A percentile compares a stretch with the other conserved stretches of the same genome.
These are phyloP conservation scores for Juglanconis juglandina DNA, from an alignment of 2,329 filamentous ascomycete genomes.

Conservation along the genomic window DNA sequence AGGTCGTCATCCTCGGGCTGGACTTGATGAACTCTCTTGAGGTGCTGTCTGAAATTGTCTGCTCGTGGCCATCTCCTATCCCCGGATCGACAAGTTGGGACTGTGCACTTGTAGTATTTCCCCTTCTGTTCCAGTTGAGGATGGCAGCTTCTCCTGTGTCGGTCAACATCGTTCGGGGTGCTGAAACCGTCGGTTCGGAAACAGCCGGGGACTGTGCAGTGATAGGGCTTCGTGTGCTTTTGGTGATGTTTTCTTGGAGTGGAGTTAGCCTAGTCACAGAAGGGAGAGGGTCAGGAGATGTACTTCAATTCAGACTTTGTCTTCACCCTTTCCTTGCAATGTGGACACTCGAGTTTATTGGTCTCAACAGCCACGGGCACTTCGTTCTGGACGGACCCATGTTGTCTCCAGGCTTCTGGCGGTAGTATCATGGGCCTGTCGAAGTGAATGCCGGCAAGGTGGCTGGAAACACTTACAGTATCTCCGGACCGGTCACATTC, in stretches of 20 bases:
- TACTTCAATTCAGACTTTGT: conserved; percentile 57
- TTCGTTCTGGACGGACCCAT: neutral
- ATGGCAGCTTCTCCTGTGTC: conserved; percentile 74
- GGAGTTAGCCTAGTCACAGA: neutral
- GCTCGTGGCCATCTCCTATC: conserved; percentile 73
- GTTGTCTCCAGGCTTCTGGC: conserved; percentile 12
- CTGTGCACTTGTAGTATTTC: conserved; percentile 58
- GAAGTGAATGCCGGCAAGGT: conserved; percentile 30
- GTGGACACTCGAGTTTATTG: conserved; percentile 31
- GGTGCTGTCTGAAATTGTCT: conserved; percentile 84
- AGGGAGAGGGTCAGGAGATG: conserved; percentile 18
- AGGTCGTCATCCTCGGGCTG: conserved; percentile 36
- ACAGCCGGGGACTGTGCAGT: conserved; percentile 59
- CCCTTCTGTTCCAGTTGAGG: conserved; percentile 40
- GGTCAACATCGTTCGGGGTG: conserved; percentile 75
- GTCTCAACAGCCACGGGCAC: neutral
- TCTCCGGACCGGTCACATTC: conserved; percentile 39
- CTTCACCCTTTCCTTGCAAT: conserved; percentile 41
- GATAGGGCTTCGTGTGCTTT: conserved; percentile 65
- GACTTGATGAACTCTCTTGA: conserved; percentile 62
- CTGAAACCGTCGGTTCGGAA: conserved; percentile 64
- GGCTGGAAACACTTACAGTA: conserved; percentile 34
- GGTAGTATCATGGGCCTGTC: neutral
- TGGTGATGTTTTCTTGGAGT: conserved; percentile 67
- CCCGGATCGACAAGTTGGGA: conserved; percentile 52